Percentiles rank a stretch among this genome's conserved stretches.
These are phyloP conservation scores for Graphilbum fragrans DNA, from an alignment of 2,329 filamentous ascomycete species.

Conservation along the genomic window DNA sequence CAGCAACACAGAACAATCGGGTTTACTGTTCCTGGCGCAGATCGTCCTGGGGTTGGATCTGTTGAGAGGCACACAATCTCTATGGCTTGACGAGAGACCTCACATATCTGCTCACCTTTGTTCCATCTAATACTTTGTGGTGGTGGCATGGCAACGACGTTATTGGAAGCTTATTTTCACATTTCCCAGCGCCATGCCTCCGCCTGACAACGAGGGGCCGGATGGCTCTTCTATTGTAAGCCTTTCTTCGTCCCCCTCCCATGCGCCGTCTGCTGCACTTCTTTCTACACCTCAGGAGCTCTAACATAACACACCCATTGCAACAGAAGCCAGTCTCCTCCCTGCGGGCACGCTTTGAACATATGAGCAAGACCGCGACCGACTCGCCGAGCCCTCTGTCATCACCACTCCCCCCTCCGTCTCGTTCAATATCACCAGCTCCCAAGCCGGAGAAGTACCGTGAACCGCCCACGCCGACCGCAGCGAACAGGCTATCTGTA, in stretches of 20 bases:
- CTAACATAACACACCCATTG: background rate
- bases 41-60: too few species aligned
- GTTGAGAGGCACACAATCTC: too few species aligned
- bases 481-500: too few species aligned
- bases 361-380: constrained; percentile 44
- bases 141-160: constrained; percentile 2
- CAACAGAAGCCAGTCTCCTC: constrained; percentile 69
- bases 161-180: background rate
- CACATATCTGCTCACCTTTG: background rate
- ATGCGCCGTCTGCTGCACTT: background rate
- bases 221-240: constrained; percentile 68
- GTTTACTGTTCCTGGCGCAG: too few species aligned
- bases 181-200: background rate
- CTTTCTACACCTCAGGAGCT: background rate
- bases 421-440: constrained; percentile 23
- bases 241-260: constrained; percentile 11
- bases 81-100: background rate
- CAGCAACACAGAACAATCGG: too few species aligned
- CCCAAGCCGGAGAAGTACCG: constrained; percentile 30
- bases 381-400: constrained; percentile 6
- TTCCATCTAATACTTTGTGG: background rate
- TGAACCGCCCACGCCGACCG: constrained; percentile 13
- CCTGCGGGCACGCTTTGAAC: constrained; percentile 70
- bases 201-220: constrained; percentile 36
- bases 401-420: constrained; percentile 10